Percentiles rank a stretch among this genome's conserved stretches.
Evolutionary conservation across 257 asterid species (phyloP).

Genomic region (Nicotiana benthamiana): DNA sequence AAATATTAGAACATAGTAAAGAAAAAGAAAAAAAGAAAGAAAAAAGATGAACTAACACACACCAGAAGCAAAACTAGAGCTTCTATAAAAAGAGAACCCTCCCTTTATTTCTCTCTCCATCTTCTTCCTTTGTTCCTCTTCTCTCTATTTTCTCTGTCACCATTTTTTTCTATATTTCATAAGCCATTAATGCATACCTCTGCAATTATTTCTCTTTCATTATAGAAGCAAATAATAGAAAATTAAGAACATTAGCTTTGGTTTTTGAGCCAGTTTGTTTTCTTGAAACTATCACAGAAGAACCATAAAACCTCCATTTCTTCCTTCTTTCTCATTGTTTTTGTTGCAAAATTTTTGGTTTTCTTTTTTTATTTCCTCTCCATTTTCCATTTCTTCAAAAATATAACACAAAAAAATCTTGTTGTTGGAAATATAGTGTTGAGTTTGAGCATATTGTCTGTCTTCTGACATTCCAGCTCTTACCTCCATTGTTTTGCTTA

Average conservation of each 20-base stretch:
- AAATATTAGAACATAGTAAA: background rate
- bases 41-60: constrained; percentile 17
- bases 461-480: constrained; percentile 57
- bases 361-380: background rate
- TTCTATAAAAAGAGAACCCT: constrained; percentile 46
- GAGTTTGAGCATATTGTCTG: constrained; percentile 34
- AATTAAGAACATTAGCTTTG: background rate
- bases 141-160: background rate
- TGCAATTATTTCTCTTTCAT: background rate
- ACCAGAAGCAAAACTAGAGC: constrained; percentile 28
- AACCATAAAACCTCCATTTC: background rate
- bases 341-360: background rate
- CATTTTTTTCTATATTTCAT: background rate
- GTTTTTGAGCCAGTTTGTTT: background rate
- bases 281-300: background rate
- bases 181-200: background rate
- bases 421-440: constrained; percentile 14
- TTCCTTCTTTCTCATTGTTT: background rate
- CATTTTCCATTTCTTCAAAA: background rate
- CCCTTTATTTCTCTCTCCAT: constrained; percentile 31
- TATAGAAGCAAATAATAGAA: background rate
- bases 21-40: background rate
- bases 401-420: background rate
- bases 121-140: constrained; percentile 16
- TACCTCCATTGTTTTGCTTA: constrained; percentile 41